Base-by-base conservation (phyloP, 805 yeast genomes). In the Spathaspora gorwiae region DNA sequence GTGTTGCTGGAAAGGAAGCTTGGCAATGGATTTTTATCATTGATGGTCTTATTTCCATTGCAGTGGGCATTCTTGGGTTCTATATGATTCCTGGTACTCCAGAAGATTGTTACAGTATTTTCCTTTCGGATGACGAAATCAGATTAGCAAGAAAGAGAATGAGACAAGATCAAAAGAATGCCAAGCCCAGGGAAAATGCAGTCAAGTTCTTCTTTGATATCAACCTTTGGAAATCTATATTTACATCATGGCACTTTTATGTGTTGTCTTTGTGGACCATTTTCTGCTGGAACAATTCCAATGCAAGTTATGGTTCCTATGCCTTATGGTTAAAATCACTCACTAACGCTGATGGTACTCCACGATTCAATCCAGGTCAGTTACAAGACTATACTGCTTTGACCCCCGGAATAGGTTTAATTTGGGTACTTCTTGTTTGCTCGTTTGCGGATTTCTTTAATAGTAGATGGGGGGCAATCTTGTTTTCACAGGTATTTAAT, bases 21-120 rank as follows among this genome's bases (percentile, higher is more conserved):
- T 84, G 89, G 89, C 72, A 82, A 66, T 84, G 89, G 89, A 78
- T 81, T 57, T 84, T 81, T 55, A 78, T 84, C 39, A 72, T 84
- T 49, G 87, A 83, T 57, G 83, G 83, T 10, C 54, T 78, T 40
- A 73, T 84, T 40, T 78, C 84, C 5, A 54, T 83, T 26, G 79
- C 72, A 2, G 76, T 84, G 33, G 85, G 83, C 6, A 9, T 83
- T 7, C 47, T 78, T 42, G 86, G 85, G 0, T 68, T 73, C 47
- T 78, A 75, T 55, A 52, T 70, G 54, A 63, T 81, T 49, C 90
- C 89, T 8, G 89, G 88, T 40, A 83, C 86, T 14, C 88, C 89
- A 6, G 63, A 71, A 42, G 63, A 61, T 40, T 66, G 70, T 49
- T 65, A 64, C 53, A 60, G 66, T 37, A 55, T 63, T 8, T 66